Evolutionary conservation across 192 early-diverging fungal species (phyloP).

Genomic region (Gigaspora rosea): DNA sequence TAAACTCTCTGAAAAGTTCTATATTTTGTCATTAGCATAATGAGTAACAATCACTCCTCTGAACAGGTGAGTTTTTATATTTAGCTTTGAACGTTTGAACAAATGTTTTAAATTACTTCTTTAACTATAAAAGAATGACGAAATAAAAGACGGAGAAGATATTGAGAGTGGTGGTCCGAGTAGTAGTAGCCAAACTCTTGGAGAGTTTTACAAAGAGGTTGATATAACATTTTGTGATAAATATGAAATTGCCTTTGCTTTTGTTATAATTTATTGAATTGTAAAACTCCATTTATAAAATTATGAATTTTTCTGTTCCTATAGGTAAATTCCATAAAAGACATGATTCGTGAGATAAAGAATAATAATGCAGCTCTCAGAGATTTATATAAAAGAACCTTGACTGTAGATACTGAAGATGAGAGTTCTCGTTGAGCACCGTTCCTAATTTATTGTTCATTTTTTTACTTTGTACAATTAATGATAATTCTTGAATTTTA

Average conservation of each 20-base stretch:
- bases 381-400: slow-evolving; percentile 22
- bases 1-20: not conserved
- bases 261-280: too few relatives aligned
- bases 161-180: not conserved
- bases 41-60: not conserved
- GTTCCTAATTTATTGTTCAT: slow-evolving; percentile 12
- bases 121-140: not conserved
- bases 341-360: slow-evolving; percentile 22
- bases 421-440: slow-evolving; percentile 25
- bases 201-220: slow-evolving; percentile 22
- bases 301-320: not conserved
- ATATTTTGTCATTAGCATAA: not conserved
- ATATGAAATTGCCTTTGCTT: not conserved
- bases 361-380: not conserved
- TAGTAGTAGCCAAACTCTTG: not conserved
- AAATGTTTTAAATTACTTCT: not conserved
- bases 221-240: not conserved
- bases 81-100: not conserved
- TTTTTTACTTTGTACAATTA: not conserved
- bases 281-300: not conserved
- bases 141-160: not conserved
- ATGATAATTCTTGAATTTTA: not conserved
- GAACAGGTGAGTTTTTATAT: not conserved
- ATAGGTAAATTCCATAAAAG: slow-evolving; percentile 23
- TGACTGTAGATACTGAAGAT: not conserved